A percentile compares a stretch with the other conserved stretches of the same genome.
These are phyloP conservation scores for Hyaloperonospora brassicae DNA, from an alignment of 352 stramenopile species.

Conservation along the genomic window DNA sequence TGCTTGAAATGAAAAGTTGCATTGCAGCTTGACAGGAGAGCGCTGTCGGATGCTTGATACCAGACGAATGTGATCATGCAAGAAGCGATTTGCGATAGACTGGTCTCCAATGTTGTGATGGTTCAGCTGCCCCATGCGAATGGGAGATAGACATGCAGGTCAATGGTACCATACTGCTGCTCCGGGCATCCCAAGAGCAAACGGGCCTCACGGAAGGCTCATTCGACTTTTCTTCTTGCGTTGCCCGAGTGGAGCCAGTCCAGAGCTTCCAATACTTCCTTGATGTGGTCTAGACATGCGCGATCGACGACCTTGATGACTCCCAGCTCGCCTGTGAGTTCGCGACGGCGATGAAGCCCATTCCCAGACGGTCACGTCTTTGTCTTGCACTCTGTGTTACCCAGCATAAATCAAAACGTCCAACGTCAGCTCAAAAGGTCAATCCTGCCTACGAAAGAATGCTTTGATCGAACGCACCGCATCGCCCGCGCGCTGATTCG, in stretches of 20 bases:
- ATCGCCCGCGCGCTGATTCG: constrained; percentile 34
- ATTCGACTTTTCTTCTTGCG: constrained; percentile 17
- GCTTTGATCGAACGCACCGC: constrained; percentile 28
- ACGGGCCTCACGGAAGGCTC: neutral
- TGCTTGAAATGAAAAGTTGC: no score
- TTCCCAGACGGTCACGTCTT: constrained; percentile 51
- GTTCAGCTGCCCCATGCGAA: no score
- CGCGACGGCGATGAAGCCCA: constrained; percentile 48
- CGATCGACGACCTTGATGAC: constrained; percentile 2
- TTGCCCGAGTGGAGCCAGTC: constrained; percentile 5
- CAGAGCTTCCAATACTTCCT: neutral
- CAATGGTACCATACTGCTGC: no score
- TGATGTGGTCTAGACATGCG: constrained; percentile 3
- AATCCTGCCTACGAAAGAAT: constrained; percentile 1
- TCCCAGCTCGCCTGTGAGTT: constrained; percentile 14
- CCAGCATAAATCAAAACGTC: constrained; percentile 7
- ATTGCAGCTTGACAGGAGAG: no score
- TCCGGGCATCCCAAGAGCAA: no score
- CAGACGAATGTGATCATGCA: no score
- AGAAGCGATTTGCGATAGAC: no score
- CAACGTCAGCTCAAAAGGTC: neutral
- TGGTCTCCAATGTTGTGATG: no score
- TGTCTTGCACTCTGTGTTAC: constrained; percentile 26
- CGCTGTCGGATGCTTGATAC: no score
- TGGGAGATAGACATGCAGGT: no score